Conservation (phyloP, 345 rosid species). For the Eucalyptus rudis region DNA sequence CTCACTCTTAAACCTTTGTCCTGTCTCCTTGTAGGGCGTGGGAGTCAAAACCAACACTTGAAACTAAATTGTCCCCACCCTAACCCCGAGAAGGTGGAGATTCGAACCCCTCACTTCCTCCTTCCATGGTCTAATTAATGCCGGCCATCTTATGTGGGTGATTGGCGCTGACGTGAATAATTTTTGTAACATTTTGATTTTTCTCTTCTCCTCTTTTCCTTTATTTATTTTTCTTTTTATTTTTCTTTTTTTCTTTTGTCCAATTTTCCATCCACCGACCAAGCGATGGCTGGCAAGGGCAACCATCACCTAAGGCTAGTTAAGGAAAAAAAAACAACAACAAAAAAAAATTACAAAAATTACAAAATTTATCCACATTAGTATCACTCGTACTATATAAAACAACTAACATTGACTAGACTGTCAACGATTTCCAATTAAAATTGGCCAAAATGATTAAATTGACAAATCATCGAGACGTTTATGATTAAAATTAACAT, state of each 20-base stretch:
- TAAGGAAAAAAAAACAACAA: background rate
- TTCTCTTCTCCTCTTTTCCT: too few relatives aligned
- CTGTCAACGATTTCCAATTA: fast-evolving
- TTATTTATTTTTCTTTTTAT: fast-evolving
- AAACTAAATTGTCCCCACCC: too few relatives aligned
- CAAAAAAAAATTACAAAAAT: background rate
- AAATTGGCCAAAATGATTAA: background rate
- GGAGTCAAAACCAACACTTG: too few relatives aligned
- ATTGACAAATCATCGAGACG: too few relatives aligned
- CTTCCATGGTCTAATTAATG: background rate
- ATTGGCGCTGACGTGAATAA: fast-evolving
- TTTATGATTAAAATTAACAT: too few relatives aligned
- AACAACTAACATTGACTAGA: background rate
- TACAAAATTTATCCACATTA: background rate
- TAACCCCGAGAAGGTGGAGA: too few relatives aligned
- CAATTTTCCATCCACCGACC: background rate
- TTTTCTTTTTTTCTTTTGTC: background rate
- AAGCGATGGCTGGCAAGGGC: too few relatives aligned
- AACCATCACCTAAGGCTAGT: background rate
- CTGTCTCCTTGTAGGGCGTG: fast-evolving
- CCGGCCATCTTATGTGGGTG: too few relatives aligned
- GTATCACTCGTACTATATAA: background rate
- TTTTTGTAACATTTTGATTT: background rate
- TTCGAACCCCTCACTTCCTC: too few relatives aligned
- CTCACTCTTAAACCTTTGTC: fast-evolving